phyloP scores from a whole-genome alignment of 2,329 filamentous ascomycete genomes.

The Penicillium sp. region DNA sequence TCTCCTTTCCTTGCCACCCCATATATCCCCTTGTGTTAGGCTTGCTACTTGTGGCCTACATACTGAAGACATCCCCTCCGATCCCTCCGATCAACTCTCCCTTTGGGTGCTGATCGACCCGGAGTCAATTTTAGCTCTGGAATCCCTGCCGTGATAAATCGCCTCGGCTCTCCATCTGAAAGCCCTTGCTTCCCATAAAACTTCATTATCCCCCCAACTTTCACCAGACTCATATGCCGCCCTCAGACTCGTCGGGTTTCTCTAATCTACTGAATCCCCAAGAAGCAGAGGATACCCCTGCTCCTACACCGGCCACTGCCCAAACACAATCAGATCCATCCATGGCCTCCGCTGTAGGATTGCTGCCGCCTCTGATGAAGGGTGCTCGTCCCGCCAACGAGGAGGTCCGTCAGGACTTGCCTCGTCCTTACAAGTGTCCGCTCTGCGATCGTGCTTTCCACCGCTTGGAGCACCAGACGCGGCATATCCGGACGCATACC shows the following conservation, averaged over 20 bases:
- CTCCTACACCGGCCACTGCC: conserved; percentile 19
- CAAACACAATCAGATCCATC: conserved; percentile 26
- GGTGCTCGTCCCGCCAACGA: conserved; percentile 55
- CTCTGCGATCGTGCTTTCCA: conserved; percentile 98
- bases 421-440: conserved; percentile 95
- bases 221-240: conserved; percentile 60
- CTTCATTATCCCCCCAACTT: conserved; percentile 10
- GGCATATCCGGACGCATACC: conserved; percentile 93
- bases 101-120: conserved; percentile 28
- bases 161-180: conserved; percentile 17
- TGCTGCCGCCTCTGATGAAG: conserved; percentile 43
- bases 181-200: conserved; percentile 11
- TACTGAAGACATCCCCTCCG: not conserved
- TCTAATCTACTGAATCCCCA: conserved; percentile 67
- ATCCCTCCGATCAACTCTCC: conserved; percentile 11
- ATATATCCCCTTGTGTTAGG: conserved; percentile 1
- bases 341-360: conserved; percentile 43
- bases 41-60: not conserved
- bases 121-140: conserved; percentile 20
- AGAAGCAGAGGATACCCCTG: conserved; percentile 25
- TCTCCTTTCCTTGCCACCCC: conserved; percentile 7
- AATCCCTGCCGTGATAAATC: conserved; percentile 20
- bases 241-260: conserved; percentile 67
- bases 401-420: conserved; percentile 65
- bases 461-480: conserved; percentile 86